phyloP scores from a whole-genome alignment of 495 filamentous ascomycete species.

The Tuber melanosporum region DNA sequence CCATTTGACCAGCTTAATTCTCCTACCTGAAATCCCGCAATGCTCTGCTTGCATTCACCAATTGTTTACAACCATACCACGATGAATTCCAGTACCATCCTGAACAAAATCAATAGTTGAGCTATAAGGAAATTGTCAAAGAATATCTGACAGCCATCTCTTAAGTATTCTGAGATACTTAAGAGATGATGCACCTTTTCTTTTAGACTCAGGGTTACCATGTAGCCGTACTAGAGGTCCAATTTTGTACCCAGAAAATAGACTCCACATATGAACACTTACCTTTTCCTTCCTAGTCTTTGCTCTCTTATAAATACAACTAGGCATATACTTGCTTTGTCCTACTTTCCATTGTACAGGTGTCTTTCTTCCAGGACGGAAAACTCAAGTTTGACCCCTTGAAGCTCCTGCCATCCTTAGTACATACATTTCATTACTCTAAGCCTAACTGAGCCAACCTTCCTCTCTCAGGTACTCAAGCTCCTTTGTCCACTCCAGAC shows the following conservation, averaged over 20 bases:
- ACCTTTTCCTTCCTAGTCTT: neutral
- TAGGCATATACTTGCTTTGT: neutral
- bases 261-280: no score
- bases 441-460: neutral
- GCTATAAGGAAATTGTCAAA: slow-evolving; percentile 3
- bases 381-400: slow-evolving; percentile 4
- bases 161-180: slow-evolving; percentile 6
- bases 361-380: neutral
- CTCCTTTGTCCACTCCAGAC: no score
- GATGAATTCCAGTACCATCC: slow-evolving; percentile 5
- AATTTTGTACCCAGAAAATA: neutral
- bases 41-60: slow-evolving; percentile 4
- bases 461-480: neutral
- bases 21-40: no score
- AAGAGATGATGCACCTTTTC: no score
- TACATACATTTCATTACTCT: slow-evolving; percentile 4
- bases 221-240: neutral
- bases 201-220: no score
- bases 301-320: neutral
- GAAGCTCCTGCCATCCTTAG: neutral
- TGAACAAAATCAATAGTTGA: slow-evolving; percentile 7
- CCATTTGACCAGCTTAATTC: slow-evolving; percentile 5
- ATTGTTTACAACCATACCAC: neutral
- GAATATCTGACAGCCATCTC: neutral
- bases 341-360: neutral